Conservation (phyloP, 106 monocot genomes). For the Dendrobium officinale region DNA sequence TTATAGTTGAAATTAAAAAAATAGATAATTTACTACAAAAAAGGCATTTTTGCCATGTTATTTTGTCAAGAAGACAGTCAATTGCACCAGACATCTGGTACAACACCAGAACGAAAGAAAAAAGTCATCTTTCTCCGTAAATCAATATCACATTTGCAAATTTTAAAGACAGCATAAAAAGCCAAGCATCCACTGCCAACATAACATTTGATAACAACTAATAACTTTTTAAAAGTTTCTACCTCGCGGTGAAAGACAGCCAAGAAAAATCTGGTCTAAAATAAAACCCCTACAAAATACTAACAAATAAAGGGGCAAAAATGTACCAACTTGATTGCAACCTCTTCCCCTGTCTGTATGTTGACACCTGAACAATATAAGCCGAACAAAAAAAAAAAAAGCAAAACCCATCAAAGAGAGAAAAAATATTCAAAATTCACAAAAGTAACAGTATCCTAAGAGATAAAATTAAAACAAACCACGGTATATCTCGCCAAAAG, state of each 20-base stretch:
- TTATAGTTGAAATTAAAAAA: not conserved
- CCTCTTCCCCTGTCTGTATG: constrained; percentile 1
- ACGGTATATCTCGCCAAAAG: constrained; percentile 61
- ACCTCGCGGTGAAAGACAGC: too few relatives aligned
- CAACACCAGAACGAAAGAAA: too few relatives aligned
- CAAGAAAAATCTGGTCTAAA: not conserved
- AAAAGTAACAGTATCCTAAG: not conserved
- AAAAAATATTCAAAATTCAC: not conserved
- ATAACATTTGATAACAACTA: too few relatives aligned
- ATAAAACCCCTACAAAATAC: too few relatives aligned
- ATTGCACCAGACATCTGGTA: not conserved
- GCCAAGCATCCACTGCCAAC: too few relatives aligned
- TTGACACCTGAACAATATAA: constrained; percentile 4
- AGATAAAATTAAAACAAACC: constrained; percentile 19
- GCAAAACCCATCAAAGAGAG: not conserved
- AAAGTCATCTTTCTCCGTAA: too few relatives aligned
- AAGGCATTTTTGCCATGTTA: not conserved
- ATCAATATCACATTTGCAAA: too few relatives aligned
- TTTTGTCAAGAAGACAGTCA: not conserved
- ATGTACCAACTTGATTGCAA: constrained; percentile 9
- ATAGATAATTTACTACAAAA: not conserved
- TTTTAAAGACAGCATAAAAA: too few relatives aligned
- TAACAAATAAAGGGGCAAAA: not conserved
- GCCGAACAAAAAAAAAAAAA: not conserved
- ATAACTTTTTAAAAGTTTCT: too few relatives aligned